Base-by-base conservation (phyloP, 768 basidiomycete species). In the Asterophora parasitica region DNA sequence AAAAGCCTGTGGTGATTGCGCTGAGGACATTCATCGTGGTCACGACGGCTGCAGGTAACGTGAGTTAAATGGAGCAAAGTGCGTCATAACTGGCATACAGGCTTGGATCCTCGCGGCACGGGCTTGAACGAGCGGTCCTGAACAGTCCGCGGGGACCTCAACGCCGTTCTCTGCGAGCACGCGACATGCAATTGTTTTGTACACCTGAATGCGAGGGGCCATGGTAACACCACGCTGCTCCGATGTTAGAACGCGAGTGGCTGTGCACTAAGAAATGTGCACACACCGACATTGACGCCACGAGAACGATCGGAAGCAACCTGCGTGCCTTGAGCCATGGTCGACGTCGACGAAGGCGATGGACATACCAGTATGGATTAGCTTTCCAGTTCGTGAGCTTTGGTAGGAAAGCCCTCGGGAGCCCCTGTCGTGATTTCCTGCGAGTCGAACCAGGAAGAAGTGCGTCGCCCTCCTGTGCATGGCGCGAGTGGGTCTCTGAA, bases 1-100 rank as follows among this genome's bases (percentile, higher is more conserved):
- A 96, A 69, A 84, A 88, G 0, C 87, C 89, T 0, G 90, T 90
- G 4, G 87, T 88, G 39, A 90, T 67, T 1, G 89, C 88, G 43
- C 88, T 86, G 33, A 96, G 72, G 6, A 79, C 61, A 43, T 88
- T 91, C 82, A 88, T 86, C 7, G 76, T 76, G 9, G 87, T 82
- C 2, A 83, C 83, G 64, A 94, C 81, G 42, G 80, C 77, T 77
- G 45, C 15, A 15, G 43, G 28, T 9, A 19, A 34, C 28, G 44
- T 40, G n/a, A 38, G 37, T 38, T 46, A n/a, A 26, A 39, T 50
- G 16, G 43, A 35, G 1, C 49, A 35, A 44, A 13, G 36, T 12
- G 40, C 0, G 44, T 10, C 37, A 19, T 28, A 17, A 13, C 16
- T 15, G 23, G 10, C 71, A 9, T 50, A 78, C 77, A 65, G 6